These are phyloP conservation scores for Phialemonium atrogriseum DNA, from an alignment of 2,329 filamentous ascomycete genomes.

Conservation along the genomic window DNA sequence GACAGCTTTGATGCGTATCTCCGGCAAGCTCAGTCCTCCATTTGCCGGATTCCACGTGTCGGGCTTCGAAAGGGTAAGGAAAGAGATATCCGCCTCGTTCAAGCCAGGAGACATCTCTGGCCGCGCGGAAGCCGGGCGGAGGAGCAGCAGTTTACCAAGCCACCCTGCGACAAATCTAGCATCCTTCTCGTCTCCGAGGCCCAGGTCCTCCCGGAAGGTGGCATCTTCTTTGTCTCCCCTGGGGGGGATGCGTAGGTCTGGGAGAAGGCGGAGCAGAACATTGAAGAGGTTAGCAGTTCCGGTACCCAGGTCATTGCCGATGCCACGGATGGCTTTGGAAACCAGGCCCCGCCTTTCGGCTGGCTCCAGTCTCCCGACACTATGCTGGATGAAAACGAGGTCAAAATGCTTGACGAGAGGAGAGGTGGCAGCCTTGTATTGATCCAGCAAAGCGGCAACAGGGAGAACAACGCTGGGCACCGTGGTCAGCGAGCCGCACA, in stretches of 20 bases:
- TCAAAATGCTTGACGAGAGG: conserved; percentile 81
- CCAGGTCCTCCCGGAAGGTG: conserved; percentile 56
- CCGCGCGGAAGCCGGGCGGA: conserved; percentile 19
- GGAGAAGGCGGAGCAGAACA: conserved; percentile 68
- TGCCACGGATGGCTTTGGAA: conserved; percentile 60
- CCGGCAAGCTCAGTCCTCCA: conserved; percentile 57
- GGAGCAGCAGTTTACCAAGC: conserved; percentile 69
- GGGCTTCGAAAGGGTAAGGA: conserved; percentile 59
- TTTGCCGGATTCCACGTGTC: conserved; percentile 58
- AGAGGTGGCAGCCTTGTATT: conserved; percentile 74
- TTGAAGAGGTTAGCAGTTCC: conserved; percentile 63
- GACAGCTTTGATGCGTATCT: conserved; percentile 61
- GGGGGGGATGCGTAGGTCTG: conserved; percentile 61
- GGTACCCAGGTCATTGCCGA: conserved; percentile 46
- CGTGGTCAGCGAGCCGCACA: not conserved
- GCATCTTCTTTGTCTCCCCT: conserved; percentile 73
- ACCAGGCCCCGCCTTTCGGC: conserved; percentile 63
- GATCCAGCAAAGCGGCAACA: conserved; percentile 73
- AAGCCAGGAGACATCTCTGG: conserved; percentile 42
- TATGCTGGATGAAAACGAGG: conserved; percentile 81
- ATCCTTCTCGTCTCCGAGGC: conserved; percentile 59
- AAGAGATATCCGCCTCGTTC: conserved; percentile 56
- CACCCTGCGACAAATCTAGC: conserved; percentile 64
- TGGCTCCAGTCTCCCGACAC: conserved; percentile 42
- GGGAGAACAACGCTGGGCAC: conserved; percentile 61